Base-by-base conservation (phyloP, 257 asterid species). In the Penstemon barbatus region DNA sequence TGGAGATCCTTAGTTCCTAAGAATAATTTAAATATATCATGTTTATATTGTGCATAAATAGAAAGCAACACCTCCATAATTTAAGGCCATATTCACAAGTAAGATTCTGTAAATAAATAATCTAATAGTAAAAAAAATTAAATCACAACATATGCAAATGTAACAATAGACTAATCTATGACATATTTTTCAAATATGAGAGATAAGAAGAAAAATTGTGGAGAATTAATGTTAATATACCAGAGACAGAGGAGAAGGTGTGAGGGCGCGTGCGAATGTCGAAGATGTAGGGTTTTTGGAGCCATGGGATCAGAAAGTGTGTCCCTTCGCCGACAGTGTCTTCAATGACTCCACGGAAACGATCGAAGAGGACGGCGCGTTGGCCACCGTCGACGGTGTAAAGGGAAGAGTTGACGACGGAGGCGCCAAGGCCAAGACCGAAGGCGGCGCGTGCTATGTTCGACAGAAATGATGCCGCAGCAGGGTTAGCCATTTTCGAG, bases 321-420 rank as follows among this genome's bases (percentile, higher is more conserved):
- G 99, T 94, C 0, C 99, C 99, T 75, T 90, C 96, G 7, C 96
- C 95, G 50, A 87, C 83, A 33, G 95, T 85, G 0, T 87, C 85
- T 1, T 85, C 87, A 70, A 84, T 81, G 36, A 94, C 97, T 1
- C 97, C 97, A 4, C 84, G 89, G 85, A 94, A 83, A 40, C 99
- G 94, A 39, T 94, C 96, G 85, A 90, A 94, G 12, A 94, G 83
- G 33, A 94, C 97, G 54, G 92, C 97, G 57, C 97, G 95, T 58
- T 93, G 87, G 57, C 96, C 99, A 3, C 99, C 99, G 77, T 93
- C 99, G 70, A 90, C 96, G 68, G 97, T 90, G 92, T 85, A 89
- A 63, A 94, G 90, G 15, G 97, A 74, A 55, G 95, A 82, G 59
- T 81, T 84, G 67, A 82, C 65, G 36, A 72, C 84, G 51, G 95